Base-by-base conservation (phyloP, 2,329 filamentous ascomycete genomes). In the Botrytis aclada region DNA sequence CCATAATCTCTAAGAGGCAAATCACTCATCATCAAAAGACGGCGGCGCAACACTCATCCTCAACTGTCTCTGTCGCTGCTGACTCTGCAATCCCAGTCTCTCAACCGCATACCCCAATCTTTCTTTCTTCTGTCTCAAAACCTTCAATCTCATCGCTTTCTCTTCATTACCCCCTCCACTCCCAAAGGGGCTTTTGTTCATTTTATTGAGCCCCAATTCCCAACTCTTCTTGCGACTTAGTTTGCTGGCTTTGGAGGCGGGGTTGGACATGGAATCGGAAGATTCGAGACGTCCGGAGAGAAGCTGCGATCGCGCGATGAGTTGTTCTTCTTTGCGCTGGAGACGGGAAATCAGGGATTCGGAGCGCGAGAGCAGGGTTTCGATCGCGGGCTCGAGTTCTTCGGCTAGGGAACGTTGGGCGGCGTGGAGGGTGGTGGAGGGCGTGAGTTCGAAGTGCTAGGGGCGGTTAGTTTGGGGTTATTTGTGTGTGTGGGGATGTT, bases 361-460 rank as follows among this genome's bases (percentile, higher is more conserved):
- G 10, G 90, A 88, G 69, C 90, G 86, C 8, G 84, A 83, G 32
- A 93, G 85, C 2, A 93, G 86, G 66, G 86, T 87, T 66, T 87
- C 84, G 76, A 93, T 89, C 81, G 92, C 91, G n/a, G 91, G 91
- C n/a, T 87, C 87, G 75, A 93, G 91, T 79, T 92, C 90, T 70
- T 89, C 88, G 70, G 90, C 86, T 20, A 93, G 85, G 41, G 88
- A 84, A 75, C 87, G 85, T 83, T 93, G 91, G 0, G 91, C 91
- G 76, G 87, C 83, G 74, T 85, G 85, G 25, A 93, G 85, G 72
- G 89, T 88, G 51, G 87, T 85, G 81, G 92, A 89, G 51, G 91
- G 90, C 69, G 92, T 89, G 63, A 93, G 86, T 82, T 93, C 91
- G 79, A 93, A 93, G 81, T 93, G 91, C 89, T 92, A 64, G 32